These are phyloP conservation scores for Globisporangium spiculum DNA, from an alignment of 352 stramenopile genomes.

Conservation along the genomic window DNA sequence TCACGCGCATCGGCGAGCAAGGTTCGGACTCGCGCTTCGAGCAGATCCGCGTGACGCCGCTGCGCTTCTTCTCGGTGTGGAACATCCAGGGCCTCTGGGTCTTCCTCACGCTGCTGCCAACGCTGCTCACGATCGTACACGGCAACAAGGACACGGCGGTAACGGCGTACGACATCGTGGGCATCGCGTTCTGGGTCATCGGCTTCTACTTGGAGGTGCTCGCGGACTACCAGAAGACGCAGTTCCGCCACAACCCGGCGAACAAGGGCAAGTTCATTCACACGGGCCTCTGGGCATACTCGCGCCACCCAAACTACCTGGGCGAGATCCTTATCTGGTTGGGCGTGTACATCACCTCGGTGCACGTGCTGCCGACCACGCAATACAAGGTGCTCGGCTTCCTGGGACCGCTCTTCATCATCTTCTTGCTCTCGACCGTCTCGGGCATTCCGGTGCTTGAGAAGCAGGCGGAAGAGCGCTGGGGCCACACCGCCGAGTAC, in stretches of 20 bases:
- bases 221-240: slow-evolving; percentile 81
- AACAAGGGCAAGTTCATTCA: slow-evolving; percentile 84
- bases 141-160: slow-evolving; percentile 26
- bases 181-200: slow-evolving; percentile 51
- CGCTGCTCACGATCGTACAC: slow-evolving; percentile 50
- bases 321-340: slow-evolving; percentile 90
- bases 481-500: slow-evolving; percentile 54
- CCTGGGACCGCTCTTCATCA: slow-evolving; percentile 63
- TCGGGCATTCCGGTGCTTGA: slow-evolving; percentile 78
- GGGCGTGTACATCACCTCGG: slow-evolving; percentile 45
- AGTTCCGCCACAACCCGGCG: slow-evolving; percentile 54
- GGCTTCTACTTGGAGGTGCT: slow-evolving; percentile 74
- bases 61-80: slow-evolving; percentile 73
- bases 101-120: slow-evolving; percentile 63
- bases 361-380: slow-evolving; percentile 43
- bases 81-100: slow-evolving; percentile 79
- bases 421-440: slow-evolving; percentile 52
- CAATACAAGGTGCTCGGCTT: slow-evolving; percentile 38
- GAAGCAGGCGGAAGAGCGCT: slow-evolving; percentile 63
- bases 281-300: slow-evolving; percentile 79
- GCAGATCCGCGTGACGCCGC: slow-evolving; percentile 55
- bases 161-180: slow-evolving; percentile 35
- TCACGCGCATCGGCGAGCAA: slow-evolving; percentile 54
- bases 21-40: slow-evolving; percentile 68
- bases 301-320: slow-evolving; percentile 91